Evolutionary conservation across 208 protist genomes (phyloP), one percentile per base, ranked within the genome.

Genomic region (Trichomonas tenax): DNA sequence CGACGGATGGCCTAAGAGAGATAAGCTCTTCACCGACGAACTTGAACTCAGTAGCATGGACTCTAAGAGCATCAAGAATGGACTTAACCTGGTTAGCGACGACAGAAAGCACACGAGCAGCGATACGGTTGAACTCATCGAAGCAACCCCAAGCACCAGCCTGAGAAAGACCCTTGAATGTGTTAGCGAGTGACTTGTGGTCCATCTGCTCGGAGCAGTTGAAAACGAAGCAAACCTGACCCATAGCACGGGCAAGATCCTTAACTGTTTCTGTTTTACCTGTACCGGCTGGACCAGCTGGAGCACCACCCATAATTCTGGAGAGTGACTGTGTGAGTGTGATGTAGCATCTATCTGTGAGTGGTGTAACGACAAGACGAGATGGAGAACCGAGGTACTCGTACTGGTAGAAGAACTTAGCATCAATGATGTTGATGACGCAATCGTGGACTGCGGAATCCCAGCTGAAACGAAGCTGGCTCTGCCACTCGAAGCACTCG

Each of bases 261-360:
- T 98, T 98, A 17, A 96, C 96, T 36, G 98, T 99, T 97, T 99
- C 98, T 6, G 99, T 99, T 97, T 99, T 99, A 96, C 99, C 99
- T 11, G 99, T 99, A 90, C 99, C 98, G 23, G 99, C 98, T 31
- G 98, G 99, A 38, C 99, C 99, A 81, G 98, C 98, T 15, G 98
- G 99, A 41, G 98, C 99, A 93, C 98, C 98, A 96, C 98, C 99
- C 97, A 99, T 98, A 97, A 99, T 98, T 97, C 99, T 98, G 40
- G 98, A 98, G 26, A 99, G 97, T 41, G 98, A 98, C 97, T 99
- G 98, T 40, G 98, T 98, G 26, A 99, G 97, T 40, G 99, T 99
- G 97, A 99, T 99, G 98, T 99, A 99, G 98, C 99, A 99, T 63
- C 99, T 97, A 97, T 99, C 99, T 26, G 99, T 99, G 23, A 99